These are phyloP conservation scores for Ailanthus altissimus DNA, from an alignment of 345 rosid genomes.

Conservation along the genomic window DNA sequence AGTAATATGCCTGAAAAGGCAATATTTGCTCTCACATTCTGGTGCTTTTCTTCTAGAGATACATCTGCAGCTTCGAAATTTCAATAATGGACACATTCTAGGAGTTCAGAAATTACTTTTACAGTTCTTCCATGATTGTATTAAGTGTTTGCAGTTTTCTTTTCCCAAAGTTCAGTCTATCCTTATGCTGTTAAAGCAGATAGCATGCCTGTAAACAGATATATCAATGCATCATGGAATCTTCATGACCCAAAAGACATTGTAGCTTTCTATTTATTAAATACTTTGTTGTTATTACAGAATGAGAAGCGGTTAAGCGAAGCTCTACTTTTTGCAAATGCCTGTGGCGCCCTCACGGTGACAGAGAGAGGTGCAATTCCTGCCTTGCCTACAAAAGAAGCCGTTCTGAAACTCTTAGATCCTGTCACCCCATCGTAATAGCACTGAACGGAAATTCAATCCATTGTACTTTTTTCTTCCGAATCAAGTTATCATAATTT, in stretches of 20 bases:
- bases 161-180: not conserved
- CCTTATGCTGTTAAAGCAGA: not conserved
- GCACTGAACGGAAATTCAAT: not conserved
- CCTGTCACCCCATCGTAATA: conserved; percentile 19
- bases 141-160: not conserved
- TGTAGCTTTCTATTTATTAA: not conserved
- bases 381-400: conserved; percentile 71
- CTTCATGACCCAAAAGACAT: not conserved
- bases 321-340: conserved; percentile 80
- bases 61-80: not conserved
- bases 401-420: conserved; percentile 53
- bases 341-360: conserved; percentile 83
- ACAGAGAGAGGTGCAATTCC: conserved; percentile 97
- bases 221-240: not conserved
- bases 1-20: not conserved
- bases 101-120: not conserved
- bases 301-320: conserved; percentile 76
- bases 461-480: not conserved
- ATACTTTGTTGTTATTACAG: conserved; percentile 34
- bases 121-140: not conserved
- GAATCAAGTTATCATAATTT: conserved; percentile 10
- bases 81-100: not conserved
- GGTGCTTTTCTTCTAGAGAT: not conserved
- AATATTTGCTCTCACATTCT: not conserved
- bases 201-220: not conserved